Evolutionary conservation across 1,284 basidiomycete genomes (phyloP).

Genomic region (Papiliotrema nemorosa): DNA sequence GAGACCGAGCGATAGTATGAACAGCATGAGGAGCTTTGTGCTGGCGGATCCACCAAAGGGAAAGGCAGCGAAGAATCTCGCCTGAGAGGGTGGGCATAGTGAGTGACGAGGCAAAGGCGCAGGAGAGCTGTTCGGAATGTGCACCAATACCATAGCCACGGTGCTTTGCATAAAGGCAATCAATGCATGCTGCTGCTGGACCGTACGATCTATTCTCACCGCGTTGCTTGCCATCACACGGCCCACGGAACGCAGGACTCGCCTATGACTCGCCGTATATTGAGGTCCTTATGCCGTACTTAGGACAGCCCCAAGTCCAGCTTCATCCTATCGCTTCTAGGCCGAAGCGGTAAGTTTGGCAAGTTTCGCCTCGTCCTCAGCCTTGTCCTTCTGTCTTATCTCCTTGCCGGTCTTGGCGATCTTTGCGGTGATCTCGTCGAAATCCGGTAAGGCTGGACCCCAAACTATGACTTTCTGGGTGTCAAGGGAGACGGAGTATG

Average conservation of each 20-base stretch:
- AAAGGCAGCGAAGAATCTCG: slow-evolving; percentile 7
- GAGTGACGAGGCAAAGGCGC: too few relatives aligned
- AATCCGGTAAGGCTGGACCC: slow-evolving; percentile 41
- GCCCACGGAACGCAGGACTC: too few relatives aligned
- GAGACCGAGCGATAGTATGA: slow-evolving; percentile 23
- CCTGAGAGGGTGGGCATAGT: background rate
- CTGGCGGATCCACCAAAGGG: slow-evolving; percentile 33
- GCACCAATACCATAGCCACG: too few relatives aligned
- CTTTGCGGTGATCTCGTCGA: slow-evolving; percentile 43
- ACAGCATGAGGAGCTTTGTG: slow-evolving; percentile 32
- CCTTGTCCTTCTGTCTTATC: slow-evolving; percentile 28
- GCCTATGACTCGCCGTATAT: too few relatives aligned
- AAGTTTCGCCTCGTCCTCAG: slow-evolving; percentile 15
- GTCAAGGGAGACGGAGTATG: slow-evolving; percentile 40
- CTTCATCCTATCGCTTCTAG: too few relatives aligned
- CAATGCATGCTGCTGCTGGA: too few relatives aligned
- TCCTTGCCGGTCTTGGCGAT: slow-evolving; percentile 49
- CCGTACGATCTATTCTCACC: too few relatives aligned
- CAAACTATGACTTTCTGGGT: slow-evolving; percentile 45
- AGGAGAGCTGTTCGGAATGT: too few relatives aligned
- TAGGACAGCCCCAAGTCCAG: too few relatives aligned
- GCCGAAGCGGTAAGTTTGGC: slow-evolving; percentile 14
- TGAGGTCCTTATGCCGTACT: too few relatives aligned
- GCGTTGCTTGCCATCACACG: too few relatives aligned
- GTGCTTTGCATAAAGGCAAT: background rate